Evolutionary conservation across 2,329 filamentous ascomycete genomes (phyloP).

Genomic region (Trichophyton simii): DNA sequence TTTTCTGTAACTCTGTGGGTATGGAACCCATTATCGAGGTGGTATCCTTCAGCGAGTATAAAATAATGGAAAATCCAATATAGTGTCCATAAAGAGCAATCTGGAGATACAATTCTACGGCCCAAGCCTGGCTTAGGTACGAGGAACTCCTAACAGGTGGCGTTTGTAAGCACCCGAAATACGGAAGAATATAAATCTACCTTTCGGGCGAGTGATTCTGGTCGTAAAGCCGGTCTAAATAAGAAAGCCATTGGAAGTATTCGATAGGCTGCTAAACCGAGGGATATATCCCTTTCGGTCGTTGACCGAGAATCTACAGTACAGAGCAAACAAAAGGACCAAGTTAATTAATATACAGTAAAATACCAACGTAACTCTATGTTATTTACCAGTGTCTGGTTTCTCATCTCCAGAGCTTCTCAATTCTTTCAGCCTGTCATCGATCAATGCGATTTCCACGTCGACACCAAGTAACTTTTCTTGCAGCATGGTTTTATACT

Average conservation of each 20-base stretch:
- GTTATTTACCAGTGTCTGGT: background rate
- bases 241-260: too few species aligned
- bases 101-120: too few species aligned
- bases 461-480: conserved; percentile 61
- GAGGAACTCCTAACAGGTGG: too few species aligned
- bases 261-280: too few species aligned
- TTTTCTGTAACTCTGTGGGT: conserved; percentile 11
- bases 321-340: background rate
- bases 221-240: background rate
- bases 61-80: background rate
- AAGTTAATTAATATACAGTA: background rate
- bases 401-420: conserved; percentile 18
- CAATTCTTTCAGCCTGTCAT: conserved; percentile 56
- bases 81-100: background rate
- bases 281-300: too few species aligned
- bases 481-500: conserved; percentile 57
- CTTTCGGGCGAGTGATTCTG: background rate
- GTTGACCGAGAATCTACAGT: background rate
- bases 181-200: background rate
- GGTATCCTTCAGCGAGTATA: background rate
- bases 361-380: background rate
- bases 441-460: conserved; percentile 63
- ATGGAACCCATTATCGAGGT: background rate
- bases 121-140: too few species aligned
- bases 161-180: background rate